Evolutionary conservation across 176 grass and related monocot species (phyloP).

Genomic region (Lolium rigidum): DNA sequence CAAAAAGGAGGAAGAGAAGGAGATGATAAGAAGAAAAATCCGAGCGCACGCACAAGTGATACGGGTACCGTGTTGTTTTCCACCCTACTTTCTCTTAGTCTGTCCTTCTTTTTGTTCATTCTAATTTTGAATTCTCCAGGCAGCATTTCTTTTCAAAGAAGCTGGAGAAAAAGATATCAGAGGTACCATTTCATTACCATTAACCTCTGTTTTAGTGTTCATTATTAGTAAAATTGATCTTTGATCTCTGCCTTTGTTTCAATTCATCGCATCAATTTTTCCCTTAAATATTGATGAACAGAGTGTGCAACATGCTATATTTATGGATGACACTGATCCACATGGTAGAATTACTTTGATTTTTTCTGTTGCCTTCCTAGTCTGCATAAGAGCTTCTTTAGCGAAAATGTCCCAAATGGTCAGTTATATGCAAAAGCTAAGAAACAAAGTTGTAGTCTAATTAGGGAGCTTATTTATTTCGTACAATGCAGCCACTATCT

Average conservation of each 20-base stretch:
- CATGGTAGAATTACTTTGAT: background rate
- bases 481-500: background rate
- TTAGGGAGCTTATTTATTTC: conserved; percentile 12
- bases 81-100: background rate
- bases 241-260: background rate
- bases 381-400: background rate
- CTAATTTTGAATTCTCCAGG: conserved; percentile 64
- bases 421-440: conserved; percentile 1
- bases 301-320: background rate
- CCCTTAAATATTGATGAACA: background rate
- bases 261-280: background rate
- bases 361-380: conserved; percentile 2
- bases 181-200: conserved; percentile 42
- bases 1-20: conserved; percentile 82
- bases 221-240: conserved; percentile 17
- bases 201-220: conserved; percentile 20
- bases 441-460: background rate
- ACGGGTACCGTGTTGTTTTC: conserved; percentile 58
- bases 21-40: conserved; percentile 73
- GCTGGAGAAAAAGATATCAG: conserved; percentile 69
- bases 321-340: conserved; percentile 7
- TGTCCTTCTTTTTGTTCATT: conserved; percentile 25
- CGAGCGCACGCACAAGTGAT: conserved; percentile 80
- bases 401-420: conserved; percentile 12
- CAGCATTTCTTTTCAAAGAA: conserved; percentile 90